Base-by-base conservation (phyloP, 345 rosid species). In the Corchorus capsularis region DNA sequence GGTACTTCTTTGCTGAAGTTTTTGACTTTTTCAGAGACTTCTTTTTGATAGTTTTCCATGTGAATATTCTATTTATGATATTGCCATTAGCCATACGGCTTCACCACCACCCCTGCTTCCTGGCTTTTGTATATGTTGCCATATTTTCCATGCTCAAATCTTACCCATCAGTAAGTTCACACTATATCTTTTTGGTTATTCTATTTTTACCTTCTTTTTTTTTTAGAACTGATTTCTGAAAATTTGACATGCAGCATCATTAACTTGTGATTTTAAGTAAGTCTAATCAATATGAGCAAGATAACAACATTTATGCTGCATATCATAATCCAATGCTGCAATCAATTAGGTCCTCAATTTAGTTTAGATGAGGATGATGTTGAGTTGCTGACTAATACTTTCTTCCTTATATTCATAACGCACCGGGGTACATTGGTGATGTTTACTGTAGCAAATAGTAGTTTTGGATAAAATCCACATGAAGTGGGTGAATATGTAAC, bases 1-100 rank as follows among this genome's bases (percentile, higher is more conserved):
- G 98, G 98, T 91, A 96, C 87, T 93, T 96, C 92, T 93, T 92
- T 81, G 99, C 99, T 1, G 98, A 96, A 89, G 98, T 93, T 75
- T 93, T 92, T 57, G 89, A 91, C 62, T 93, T 91, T 83, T 92
- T 93, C 91, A 84, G 95, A 86, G 87, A 81, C 69, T 96, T 96
- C 88, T 96, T 96, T 80, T 77, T 92, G 86, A 90, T 92, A 72
- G 97, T 96, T 74, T 96, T 96, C 88, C 96, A 91, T 76, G 75
- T 84, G 77, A 93, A 92, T 84, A 88, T 92, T 75, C 66, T 93
- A 71, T 90, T 96, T 74, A 89, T 94, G 98, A 79, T 92, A 66
- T 81, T 92, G 78, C 97, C 97, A 8, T 86, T 96, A 80, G 94
- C 95, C 73, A 92, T 93, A 80, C 86, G 98, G 80, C 87, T 93